Base-by-base conservation (phyloP, 441 rosid species). In the Gossypium aridum region DNA sequence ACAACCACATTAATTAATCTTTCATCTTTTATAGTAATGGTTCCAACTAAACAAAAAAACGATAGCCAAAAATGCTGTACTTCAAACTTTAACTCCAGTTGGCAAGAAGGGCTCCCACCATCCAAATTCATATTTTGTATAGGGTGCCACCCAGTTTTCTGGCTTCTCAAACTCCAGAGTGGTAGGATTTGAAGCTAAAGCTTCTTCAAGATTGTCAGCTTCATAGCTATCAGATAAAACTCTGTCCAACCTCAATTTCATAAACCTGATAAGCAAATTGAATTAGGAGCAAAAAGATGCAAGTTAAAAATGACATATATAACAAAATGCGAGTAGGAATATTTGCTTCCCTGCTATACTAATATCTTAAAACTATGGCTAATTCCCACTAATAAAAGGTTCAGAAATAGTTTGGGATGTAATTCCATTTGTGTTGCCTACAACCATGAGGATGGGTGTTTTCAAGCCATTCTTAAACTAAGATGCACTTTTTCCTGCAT, bases 31-130 rank as follows among this genome's bases (percentile, higher is more conserved):
- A 20, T 8, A 17, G 9, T 19, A 39, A 39, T 0, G 13, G 45
- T 47, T 47, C 43, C 60, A 49, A 49, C 47, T 49, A 19, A 26
- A 65, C 68, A 67, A 39, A 31, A 37, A 70, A 20, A 60, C 26
- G 65, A 28, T 60, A 28, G 67, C 51, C 19, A 26, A 43, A 57
- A 23, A 70, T 75, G 76, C 83, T 87, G 85, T 73, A 82, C 85
- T 86, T 78, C 68, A 6, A 89, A 83, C 84, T 84, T 79, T 83
- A 7, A 83, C 71, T 80, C 53, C 79, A 19, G 82, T 76, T 7
- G 89, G 97, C 86, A 94, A 84, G 90, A 94, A 90, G 49, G 91
- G 54, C 23, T 90, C 93, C 97, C 99, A 94, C 99, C 99, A 94
- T 34, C 97, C 97, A 79, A 39, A 86, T 71, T 92, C 93, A 54